phyloP scores from a whole-genome alignment of 306 rosid species.

The Gleditsia sinensis region DNA sequence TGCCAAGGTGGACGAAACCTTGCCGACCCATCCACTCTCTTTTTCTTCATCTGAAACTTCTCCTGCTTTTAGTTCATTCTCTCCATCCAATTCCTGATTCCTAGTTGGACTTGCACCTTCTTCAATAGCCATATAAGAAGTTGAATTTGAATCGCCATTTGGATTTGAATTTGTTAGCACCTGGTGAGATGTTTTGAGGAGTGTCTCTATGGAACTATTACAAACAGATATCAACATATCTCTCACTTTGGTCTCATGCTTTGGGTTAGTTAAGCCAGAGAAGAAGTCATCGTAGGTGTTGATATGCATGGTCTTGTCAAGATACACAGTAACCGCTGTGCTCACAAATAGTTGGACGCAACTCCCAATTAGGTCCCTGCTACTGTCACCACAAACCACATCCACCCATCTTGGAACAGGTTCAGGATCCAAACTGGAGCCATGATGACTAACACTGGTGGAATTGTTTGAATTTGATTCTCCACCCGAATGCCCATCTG shows the following conservation, averaged over 20 bases:
- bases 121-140: slow-evolving; percentile 27
- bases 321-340: slow-evolving; percentile 74
- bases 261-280: slow-evolving; percentile 76
- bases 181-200: slow-evolving; percentile 72
- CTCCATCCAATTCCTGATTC: slow-evolving; percentile 25
- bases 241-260: slow-evolving; percentile 60
- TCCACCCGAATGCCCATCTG: slow-evolving; percentile 37
- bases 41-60: neutral
- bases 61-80: neutral
- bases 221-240: slow-evolving; percentile 65
- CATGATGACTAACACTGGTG: neutral
- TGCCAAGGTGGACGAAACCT: slow-evolving; percentile 49
- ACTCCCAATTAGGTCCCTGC: slow-evolving; percentile 63
- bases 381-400: slow-evolving; percentile 49
- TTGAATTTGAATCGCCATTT: slow-evolving; percentile 24
- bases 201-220: slow-evolving; percentile 73
- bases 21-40: slow-evolving; percentile 43
- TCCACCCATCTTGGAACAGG: slow-evolving; percentile 51
- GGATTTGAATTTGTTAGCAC: slow-evolving; percentile 54
- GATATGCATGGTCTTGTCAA: slow-evolving; percentile 83
- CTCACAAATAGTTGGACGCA: slow-evolving; percentile 75
- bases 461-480: slow-evolving; percentile 36
- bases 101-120: slow-evolving; percentile 19
- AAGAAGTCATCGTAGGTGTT: slow-evolving; percentile 74
- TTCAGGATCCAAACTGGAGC: slow-evolving; percentile 29